These are phyloP conservation scores for Kwoniella europaea DNA, from an alignment of 768 basidiomycete genomes.

Conservation along the genomic window DNA sequence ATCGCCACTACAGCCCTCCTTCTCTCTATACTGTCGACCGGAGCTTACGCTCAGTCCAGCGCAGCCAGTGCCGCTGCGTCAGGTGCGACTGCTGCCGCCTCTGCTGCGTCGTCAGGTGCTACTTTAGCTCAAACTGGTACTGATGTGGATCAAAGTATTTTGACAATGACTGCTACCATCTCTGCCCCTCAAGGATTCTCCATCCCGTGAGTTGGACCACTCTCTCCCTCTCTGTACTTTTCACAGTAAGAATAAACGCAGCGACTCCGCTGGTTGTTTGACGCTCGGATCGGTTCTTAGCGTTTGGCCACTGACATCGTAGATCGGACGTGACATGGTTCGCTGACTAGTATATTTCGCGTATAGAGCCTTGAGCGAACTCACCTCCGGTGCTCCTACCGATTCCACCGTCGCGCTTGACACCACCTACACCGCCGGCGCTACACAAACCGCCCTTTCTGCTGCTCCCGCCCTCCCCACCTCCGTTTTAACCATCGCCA, in stretches of 20 bases:
- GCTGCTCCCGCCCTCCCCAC: conserved; percentile 52
- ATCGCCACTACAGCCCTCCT: conserved; percentile 24
- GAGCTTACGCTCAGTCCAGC: conserved; percentile 26
- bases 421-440: conserved; percentile 49
- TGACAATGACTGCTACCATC: conserved; percentile 27
- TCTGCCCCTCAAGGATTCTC: conserved; percentile 34
- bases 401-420: conserved; percentile 47
- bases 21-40: conserved; percentile 16
- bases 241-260: too few species aligned
- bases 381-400: conserved; percentile 47
- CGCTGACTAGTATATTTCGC: neutral
- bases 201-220: conserved; percentile 42
- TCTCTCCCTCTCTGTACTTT: neutral
- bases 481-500: conserved; percentile 36
- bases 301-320: conserved; percentile 4
- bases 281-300: neutral
- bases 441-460: conserved; percentile 43
- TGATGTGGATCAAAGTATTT: conserved; percentile 27
- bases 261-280: neutral
- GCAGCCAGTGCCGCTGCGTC: conserved; percentile 6
- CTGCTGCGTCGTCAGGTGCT: conserved; percentile 9
- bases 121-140: conserved; percentile 13
- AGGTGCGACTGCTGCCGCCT: conserved; percentile 5
- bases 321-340: neutral
- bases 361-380: conserved; percentile 36